Percentiles rank a stretch among this genome's conserved stretches.
phyloP scores from a whole-genome alignment of 805 yeast genomes.

The Saccharomyces eubayanus region DNA sequence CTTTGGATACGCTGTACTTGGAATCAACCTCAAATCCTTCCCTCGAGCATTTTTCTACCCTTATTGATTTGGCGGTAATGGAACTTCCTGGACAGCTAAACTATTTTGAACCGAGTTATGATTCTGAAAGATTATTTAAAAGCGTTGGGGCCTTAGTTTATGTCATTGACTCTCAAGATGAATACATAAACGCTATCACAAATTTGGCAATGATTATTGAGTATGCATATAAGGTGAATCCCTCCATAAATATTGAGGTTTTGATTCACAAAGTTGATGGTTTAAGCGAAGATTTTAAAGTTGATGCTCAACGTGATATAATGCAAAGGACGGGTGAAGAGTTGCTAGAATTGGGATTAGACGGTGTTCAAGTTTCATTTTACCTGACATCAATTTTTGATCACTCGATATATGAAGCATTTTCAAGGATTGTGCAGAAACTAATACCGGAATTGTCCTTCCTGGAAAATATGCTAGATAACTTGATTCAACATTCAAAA shows the following conservation, averaged over 20 bases:
- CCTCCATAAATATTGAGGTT: conserved; percentile 81
- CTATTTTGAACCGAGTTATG: conserved; percentile 77
- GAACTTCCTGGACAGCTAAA: conserved; percentile 93
- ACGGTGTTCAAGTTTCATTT: conserved; percentile 84
- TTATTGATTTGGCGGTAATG: conserved; percentile 81
- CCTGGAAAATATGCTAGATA: conserved; percentile 80
- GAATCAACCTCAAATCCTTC: conserved; percentile 89
- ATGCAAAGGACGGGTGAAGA: conserved; percentile 95
- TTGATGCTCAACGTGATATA: conserved; percentile 92
- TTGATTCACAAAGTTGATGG: conserved; percentile 95
- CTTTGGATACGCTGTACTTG: conserved; percentile 81
- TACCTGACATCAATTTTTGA: conserved; percentile 91
- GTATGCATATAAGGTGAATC: conserved; percentile 77
- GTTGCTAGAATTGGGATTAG: conserved; percentile 77
- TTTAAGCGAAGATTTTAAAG: conserved; percentile 81
- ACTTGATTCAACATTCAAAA: conserved; percentile 77
- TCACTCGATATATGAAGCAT: conserved; percentile 92
- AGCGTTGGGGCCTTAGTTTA: conserved; percentile 87
- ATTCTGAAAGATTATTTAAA: conserved; percentile 65
- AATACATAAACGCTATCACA: conserved; percentile 83
- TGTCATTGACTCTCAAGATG: conserved; percentile 93
- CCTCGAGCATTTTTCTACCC: conserved; percentile 70
- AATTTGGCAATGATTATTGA: conserved; percentile 82
- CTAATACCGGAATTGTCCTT: conserved; percentile 82
- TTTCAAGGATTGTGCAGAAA: conserved; percentile 86